Conservation (phyloP, 345 rosid genomes). For the Sisymbrium irio region DNA sequence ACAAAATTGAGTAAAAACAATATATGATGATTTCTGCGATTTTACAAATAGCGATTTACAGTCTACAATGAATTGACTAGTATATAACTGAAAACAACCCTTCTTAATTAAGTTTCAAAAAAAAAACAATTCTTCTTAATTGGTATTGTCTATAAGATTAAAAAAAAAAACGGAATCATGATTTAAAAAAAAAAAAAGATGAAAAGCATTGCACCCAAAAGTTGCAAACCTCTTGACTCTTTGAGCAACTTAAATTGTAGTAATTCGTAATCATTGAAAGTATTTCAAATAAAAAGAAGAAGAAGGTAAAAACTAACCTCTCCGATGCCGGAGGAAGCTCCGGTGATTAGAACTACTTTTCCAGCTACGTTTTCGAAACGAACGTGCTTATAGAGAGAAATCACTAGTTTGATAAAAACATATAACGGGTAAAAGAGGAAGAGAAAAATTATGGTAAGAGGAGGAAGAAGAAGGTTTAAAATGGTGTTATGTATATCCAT, state of each 20-base stretch:
- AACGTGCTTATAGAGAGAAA: slow-evolving; percentile 9
- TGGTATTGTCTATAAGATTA: not conserved
- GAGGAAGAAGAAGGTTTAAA: slow-evolving; percentile 35
- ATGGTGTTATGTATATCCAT: slow-evolving; percentile 25
- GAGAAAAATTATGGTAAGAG: slow-evolving; percentile 11
- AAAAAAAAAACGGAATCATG: not conserved
- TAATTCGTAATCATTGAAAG: not conserved
- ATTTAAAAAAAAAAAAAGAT: not conserved
- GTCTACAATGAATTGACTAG: too few relatives aligned
- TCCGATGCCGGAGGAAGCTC: slow-evolving; percentile 61
- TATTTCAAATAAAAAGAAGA: not conserved
- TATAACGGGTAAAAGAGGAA: slow-evolving; percentile 31
- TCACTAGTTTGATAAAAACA: not conserved
- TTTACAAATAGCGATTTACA: too few relatives aligned
- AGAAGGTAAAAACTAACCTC: slow-evolving; percentile 30
- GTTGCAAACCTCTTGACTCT: not conserved
- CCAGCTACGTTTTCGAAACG: slow-evolving; percentile 36
- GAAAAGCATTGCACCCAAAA: not conserved
- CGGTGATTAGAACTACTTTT: slow-evolving; percentile 52
- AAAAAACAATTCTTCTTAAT: not conserved
- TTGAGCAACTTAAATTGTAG: not conserved
- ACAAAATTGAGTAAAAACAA: too few relatives aligned
- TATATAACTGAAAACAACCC: not conserved
- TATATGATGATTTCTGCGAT: too few relatives aligned
- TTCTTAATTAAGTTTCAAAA: too few relatives aligned